Percentiles rank a stretch among this genome's conserved stretches.
These are phyloP conservation scores for Zymoseptoria pseudotritici DNA, from an alignment of 2,329 filamentous ascomycete species.

Conservation along the genomic window DNA sequence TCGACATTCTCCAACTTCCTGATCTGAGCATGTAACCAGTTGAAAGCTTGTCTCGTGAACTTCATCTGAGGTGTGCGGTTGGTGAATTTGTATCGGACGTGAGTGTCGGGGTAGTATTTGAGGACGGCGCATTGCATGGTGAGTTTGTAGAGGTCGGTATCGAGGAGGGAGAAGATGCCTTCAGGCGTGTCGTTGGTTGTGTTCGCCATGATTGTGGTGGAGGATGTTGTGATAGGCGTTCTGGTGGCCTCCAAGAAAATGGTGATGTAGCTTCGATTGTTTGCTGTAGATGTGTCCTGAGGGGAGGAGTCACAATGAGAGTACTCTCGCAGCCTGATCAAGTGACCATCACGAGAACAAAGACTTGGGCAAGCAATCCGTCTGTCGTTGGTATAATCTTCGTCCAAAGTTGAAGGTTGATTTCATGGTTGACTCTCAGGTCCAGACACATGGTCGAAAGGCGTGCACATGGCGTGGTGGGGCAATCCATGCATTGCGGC, in stretches of 20 bases:
- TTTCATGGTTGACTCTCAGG: neutral
- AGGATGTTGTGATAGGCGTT: neutral
- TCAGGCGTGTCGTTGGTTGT: conserved; percentile 21
- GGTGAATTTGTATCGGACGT: conserved; percentile 87
- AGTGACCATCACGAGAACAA: neutral
- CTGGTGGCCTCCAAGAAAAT: neutral
- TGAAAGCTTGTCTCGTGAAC: conserved; percentile 71
- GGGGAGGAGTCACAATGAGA: too few relatives aligned
- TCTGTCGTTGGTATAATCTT: neutral
- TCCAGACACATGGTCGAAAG: neutral
- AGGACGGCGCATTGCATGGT: conserved; percentile 98
- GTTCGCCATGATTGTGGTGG: conserved; percentile 13
- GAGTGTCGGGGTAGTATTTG: conserved; percentile 75
- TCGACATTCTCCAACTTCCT: conserved; percentile 74
- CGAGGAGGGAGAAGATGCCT: conserved; percentile 39
- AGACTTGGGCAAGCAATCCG: neutral
- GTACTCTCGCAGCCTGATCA: neutral
- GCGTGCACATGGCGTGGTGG: too few relatives aligned
- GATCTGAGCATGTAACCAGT: conserved; percentile 80
- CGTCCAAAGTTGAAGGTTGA: neutral
- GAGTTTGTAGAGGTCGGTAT: conserved; percentile 78
- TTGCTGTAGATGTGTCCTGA: neutral
- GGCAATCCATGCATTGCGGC: neutral
- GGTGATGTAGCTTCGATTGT: neutral
- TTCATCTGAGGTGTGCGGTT: conserved; percentile 94